A percentile compares a stretch with the other conserved stretches of the same genome.
phyloP scores from a whole-genome alignment of 768 basidiomycete species.

The Trametes cubensis region DNA sequence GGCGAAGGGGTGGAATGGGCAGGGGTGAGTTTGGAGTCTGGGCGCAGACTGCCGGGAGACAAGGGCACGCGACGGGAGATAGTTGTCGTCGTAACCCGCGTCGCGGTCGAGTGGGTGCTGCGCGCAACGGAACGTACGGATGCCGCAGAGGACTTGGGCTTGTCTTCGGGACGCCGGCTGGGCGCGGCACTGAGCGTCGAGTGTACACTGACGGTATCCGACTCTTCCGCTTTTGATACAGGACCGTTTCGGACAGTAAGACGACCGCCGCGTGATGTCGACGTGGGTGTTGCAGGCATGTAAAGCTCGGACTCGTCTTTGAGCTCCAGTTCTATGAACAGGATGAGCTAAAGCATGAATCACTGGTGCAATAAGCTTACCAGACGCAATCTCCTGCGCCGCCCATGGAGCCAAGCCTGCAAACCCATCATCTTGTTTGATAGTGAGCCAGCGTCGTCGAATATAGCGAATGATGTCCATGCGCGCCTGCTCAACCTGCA shows the following conservation, averaged over 20 bases:
- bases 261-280: conserved; percentile 21
- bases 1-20: conserved; percentile 31
- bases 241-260: conserved; percentile 28
- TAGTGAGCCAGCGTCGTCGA: conserved; percentile 72
- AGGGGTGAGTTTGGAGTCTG: conserved; percentile 77
- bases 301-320: conserved; percentile 70
- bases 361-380: conserved; percentile 45
- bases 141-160: conserved; percentile 35
- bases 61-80: conserved; percentile 30
- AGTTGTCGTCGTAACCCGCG: conserved; percentile 34
- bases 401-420: conserved; percentile 84
- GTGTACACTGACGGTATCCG: conserved; percentile 47
- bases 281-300: conserved; percentile 42
- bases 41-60: conserved; percentile 36
- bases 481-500: conserved; percentile 72
- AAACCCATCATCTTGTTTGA: conserved; percentile 80
- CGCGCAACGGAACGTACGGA: conserved; percentile 53
- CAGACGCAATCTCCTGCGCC: conserved; percentile 82
- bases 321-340: conserved; percentile 72
- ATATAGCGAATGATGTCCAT: conserved; percentile 74
- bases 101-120: conserved; percentile 41
- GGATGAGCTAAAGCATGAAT: background rate
- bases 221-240: conserved; percentile 33
- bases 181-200: conserved; percentile 50
- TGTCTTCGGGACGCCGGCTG: conserved; percentile 36